phyloP scores from a whole-genome alignment of 768 basidiomycete species.

The Leccinum subgranulosum region DNA sequence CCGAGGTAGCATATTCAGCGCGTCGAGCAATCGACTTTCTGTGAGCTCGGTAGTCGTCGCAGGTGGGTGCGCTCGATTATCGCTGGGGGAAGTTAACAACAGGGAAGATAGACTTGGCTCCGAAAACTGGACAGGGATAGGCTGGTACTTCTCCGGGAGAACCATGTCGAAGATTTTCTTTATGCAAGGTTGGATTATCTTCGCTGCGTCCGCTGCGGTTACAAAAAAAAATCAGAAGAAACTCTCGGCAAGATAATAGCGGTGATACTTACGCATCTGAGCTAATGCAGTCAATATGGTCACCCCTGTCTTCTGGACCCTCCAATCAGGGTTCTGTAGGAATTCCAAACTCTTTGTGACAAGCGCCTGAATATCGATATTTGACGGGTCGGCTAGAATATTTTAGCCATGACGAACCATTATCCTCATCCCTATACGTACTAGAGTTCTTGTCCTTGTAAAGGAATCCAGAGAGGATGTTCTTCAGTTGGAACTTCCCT shows the following conservation, averaged over 20 bases:
- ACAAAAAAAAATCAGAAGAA: neutral
- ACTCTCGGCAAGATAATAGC: neutral
- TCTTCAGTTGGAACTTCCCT: conserved; percentile 7
- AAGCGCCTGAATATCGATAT: conserved; percentile 1
- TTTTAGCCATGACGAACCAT: neutral
- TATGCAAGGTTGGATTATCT: neutral
- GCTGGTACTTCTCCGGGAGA: neutral
- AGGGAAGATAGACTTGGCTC: too few relatives aligned
- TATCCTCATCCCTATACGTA: neutral
- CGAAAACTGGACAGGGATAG: neutral
- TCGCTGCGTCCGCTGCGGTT: neutral
- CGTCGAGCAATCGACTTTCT: neutral
- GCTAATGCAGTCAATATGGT: conserved; percentile 21
- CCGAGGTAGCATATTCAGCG: neutral
- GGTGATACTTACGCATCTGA: conserved; percentile 12
- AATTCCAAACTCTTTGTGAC: conserved; percentile 9
- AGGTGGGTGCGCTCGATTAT: neutral
- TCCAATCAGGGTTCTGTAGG: conserved; percentile 9
- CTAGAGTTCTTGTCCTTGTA: conserved; percentile 22
- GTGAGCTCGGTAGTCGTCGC: neutral
- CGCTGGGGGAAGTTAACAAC: neutral
- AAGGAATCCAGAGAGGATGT: conserved; percentile 22
- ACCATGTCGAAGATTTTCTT: neutral
- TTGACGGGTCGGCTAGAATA: neutral
- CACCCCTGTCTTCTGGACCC: conserved; percentile 22